These are phyloP conservation scores for Agrocybe praecox DNA, from an alignment of 768 basidiomycete species.

Conservation along the genomic window DNA sequence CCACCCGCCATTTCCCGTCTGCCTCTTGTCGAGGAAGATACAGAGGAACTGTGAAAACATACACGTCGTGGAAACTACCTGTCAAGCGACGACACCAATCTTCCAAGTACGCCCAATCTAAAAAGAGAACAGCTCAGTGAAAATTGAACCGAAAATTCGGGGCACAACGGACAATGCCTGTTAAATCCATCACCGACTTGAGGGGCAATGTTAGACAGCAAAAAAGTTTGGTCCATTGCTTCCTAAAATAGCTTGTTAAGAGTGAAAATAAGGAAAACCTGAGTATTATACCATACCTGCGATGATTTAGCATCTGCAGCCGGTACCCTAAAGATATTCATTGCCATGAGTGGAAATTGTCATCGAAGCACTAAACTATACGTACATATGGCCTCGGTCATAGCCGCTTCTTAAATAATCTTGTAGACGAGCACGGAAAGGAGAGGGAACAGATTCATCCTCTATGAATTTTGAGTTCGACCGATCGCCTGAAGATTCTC, in stretches of 20 bases:
- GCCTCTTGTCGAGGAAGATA: conserved; percentile 85
- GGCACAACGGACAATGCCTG: conserved; percentile 74
- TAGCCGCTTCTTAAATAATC: conserved; percentile 95
- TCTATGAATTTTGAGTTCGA: conserved; percentile 80
- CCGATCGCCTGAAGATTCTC: conserved; percentile 61
- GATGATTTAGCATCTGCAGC: conserved; percentile 94
- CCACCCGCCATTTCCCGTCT: conserved; percentile 96
- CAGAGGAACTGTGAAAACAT: conserved; percentile 96
- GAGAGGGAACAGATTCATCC: conserved; percentile 73
- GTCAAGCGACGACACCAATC: conserved; percentile 95
- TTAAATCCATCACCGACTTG: conserved; percentile 99
- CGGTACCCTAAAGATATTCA: conserved; percentile 69
- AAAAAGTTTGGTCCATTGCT: conserved; percentile 97
- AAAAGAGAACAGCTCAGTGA: background rate
- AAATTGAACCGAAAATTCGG: background rate
- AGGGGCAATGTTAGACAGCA: conserved; percentile 94
- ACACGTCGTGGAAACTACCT: conserved; percentile 88
- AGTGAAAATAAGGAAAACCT: background rate
- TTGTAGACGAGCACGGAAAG: conserved; percentile 80
- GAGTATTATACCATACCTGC: conserved; percentile 48
- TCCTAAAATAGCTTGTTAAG: conserved; percentile 37
- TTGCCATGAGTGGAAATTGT: background rate
- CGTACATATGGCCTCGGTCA: conserved; percentile 95
- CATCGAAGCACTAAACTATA: background rate
- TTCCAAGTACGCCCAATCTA: conserved; percentile 98